Evolutionary conservation across 2,329 filamentous ascomycete genomes (phyloP), one percentile per base, ranked within the genome.

Genomic region (Calonectria hawksworthii): DNA sequence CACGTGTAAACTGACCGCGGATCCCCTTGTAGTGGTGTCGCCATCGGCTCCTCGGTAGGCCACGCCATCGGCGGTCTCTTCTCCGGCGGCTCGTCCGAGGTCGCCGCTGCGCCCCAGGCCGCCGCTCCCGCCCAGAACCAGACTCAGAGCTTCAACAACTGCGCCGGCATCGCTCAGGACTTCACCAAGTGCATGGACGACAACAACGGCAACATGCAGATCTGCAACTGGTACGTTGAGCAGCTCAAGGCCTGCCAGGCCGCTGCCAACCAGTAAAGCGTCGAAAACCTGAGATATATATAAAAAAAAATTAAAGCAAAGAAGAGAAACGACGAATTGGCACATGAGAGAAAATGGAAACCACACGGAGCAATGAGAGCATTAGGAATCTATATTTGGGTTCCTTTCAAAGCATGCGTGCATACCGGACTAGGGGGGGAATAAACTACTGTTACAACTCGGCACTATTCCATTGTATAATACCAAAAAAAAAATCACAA

Each of bases 161-260:
- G 97, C 88, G 92, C 92, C 77, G 92, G 90, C 70, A 95, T 97
- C 81, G 93, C 96, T 70, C 92, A 93, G 86, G 92, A 91, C 87
- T 99, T 99, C 90, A 96, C 95, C 83, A 94, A 93, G 89, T 99
- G 97, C 91, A 94, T 99, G 93, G 96, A 99, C 86, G 95, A 99
- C 84, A 94, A 99, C 86, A 89, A 93, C 84, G 97, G 97, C 80
- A 96, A 97, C 88, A 93, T 99, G 94, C 93, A 94, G 84, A 98
- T 98, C 84, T 99, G 97, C 89, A 94, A 94, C 80, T 99, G 96
- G 96, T 99, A 99, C 86, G 89, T 99, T 82, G 97, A 99, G 86
- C 96, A 99, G 91, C 90, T 99, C 86, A 96, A 96, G 90, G 94
- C 94, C 72, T 96, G 94, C 90, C 94, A 96, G 89, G 88, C 91